These are phyloP conservation scores for Sindora glabra DNA, from an alignment of 306 rosid species.

Conservation along the genomic window DNA sequence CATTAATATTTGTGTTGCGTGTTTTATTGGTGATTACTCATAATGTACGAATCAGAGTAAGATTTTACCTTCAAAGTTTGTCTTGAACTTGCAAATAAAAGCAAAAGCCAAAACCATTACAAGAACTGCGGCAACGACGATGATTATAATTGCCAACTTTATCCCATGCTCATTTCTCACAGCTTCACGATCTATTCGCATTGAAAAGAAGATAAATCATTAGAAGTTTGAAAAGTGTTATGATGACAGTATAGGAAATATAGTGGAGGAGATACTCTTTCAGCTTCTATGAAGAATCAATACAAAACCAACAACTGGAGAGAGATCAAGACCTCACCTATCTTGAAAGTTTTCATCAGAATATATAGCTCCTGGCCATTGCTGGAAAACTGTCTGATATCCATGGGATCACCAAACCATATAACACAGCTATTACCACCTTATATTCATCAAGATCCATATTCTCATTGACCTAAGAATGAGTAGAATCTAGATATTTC, in stretches of 20 bases:
- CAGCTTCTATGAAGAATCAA: neutral
- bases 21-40: neutral
- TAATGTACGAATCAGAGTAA: neutral
- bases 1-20: neutral
- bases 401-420: too few relatives aligned
- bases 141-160: conserved; percentile 12
- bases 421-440: too few relatives aligned
- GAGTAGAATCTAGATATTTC: too few relatives aligned
- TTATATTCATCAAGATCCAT: too few relatives aligned
- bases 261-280: neutral
- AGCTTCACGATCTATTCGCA: conserved; percentile 6
- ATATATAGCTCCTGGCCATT: too few relatives aligned
- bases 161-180: neutral
- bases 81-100: conserved; percentile 9
- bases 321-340: too few relatives aligned
- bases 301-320: neutral
- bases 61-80: conserved; percentile 16
- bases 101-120: conserved; percentile 8
- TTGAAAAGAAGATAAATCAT: conserved; percentile 5
- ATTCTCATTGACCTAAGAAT: too few relatives aligned
- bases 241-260: neutral
- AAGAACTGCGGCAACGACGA: neutral
- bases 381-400: too few relatives aligned
- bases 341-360: too few relatives aligned
- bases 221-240: neutral